A percentile compares a stretch with the other conserved stretches of the same genome.
Evolutionary conservation across 257 asterid species (phyloP).

Genomic region (Lavandula angustifolia): DNA sequence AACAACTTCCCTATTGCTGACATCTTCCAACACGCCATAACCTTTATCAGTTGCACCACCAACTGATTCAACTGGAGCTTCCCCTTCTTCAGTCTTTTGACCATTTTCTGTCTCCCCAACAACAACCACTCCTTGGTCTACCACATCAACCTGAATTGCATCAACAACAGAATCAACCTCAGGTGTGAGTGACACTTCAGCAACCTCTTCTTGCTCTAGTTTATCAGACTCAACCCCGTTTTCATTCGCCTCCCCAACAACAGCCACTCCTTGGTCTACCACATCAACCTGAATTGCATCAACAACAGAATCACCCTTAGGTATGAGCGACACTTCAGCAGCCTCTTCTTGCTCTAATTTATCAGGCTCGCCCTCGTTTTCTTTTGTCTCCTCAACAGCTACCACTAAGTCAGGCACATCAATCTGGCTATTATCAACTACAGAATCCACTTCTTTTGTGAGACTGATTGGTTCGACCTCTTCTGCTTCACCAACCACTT

Average conservation of each 20-base stretch:
- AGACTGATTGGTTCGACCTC: slow-evolving; percentile 21
- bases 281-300: slow-evolving; percentile 33
- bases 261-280: slow-evolving; percentile 33
- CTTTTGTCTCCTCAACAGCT: slow-evolving; percentile 35
- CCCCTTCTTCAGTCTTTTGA: slow-evolving; percentile 37
- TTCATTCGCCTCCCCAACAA: slow-evolving; percentile 33
- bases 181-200: slow-evolving; percentile 29
- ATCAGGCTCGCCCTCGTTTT: slow-evolving; percentile 14
- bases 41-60: slow-evolving; percentile 35
- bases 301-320: slow-evolving; percentile 46
- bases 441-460: slow-evolving; percentile 43
- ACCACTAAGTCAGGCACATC: slow-evolving; percentile 35
- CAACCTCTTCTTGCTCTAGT: slow-evolving; percentile 26
- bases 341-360: slow-evolving; percentile 24
- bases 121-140: slow-evolving; percentile 50
- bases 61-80: slow-evolving; percentile 29
- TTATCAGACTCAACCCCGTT: slow-evolving; percentile 13
- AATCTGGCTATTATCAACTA: slow-evolving; percentile 34
- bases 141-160: slow-evolving; percentile 44
- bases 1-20: slow-evolving; percentile 28
- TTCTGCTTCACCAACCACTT: slow-evolving; percentile 27
- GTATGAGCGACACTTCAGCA: slow-evolving; percentile 29
- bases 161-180: slow-evolving; percentile 56
- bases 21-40: slow-evolving; percentile 30
- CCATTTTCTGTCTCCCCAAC: slow-evolving; percentile 43